Evolutionary conservation across 495 filamentous ascomycete genomes (phyloP).

Genomic region (Neurospora sp.): DNA sequence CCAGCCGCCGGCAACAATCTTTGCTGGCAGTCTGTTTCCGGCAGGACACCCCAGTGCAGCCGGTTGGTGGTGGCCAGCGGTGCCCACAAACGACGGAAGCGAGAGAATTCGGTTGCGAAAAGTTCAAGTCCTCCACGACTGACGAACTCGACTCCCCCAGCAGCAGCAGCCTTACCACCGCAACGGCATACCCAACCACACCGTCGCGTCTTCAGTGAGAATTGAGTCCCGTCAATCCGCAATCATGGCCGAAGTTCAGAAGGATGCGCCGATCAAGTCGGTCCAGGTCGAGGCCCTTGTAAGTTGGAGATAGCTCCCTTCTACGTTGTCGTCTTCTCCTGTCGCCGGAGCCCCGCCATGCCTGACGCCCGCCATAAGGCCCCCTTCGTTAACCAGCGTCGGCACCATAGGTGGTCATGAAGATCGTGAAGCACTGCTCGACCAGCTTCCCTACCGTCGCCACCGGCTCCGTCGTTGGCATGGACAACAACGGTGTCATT

Average conservation of each 20-base stretch:
- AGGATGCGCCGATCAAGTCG: slow-evolving; percentile 59
- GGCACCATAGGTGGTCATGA: slow-evolving; percentile 72
- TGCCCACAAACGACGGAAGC: slow-evolving; percentile 26
- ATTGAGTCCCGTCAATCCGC: not conserved
- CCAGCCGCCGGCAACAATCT: not conserved
- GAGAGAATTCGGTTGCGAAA: slow-evolving; percentile 18
- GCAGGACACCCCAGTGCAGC: not conserved
- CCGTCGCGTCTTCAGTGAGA: slow-evolving; percentile 1
- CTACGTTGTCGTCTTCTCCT: not conserved
- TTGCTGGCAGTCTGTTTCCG: not conserved
- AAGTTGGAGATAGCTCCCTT: slow-evolving; percentile 9
- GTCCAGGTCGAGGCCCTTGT: slow-evolving; percentile 83
- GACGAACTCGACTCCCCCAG: not conserved
- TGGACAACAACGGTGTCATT: slow-evolving; percentile 76
- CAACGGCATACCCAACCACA: slow-evolving; percentile 3
- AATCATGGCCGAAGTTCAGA: slow-evolving; percentile 37
- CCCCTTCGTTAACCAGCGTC: slow-evolving; percentile 8
- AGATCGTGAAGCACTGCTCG: slow-evolving; percentile 88
- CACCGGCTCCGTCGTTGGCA: slow-evolving; percentile 83
- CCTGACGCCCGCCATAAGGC: slow-evolving; percentile 5
- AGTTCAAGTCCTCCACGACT: slow-evolving; percentile 5
- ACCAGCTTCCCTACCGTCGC: slow-evolving; percentile 79
- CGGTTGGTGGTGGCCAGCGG: not conserved
- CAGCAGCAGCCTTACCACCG: slow-evolving; percentile 1
- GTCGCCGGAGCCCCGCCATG: slow-evolving; percentile 12